Evolutionary conservation across 208 protist genomes (phyloP).

Genomic region (Crithidia expoeki): DNA sequence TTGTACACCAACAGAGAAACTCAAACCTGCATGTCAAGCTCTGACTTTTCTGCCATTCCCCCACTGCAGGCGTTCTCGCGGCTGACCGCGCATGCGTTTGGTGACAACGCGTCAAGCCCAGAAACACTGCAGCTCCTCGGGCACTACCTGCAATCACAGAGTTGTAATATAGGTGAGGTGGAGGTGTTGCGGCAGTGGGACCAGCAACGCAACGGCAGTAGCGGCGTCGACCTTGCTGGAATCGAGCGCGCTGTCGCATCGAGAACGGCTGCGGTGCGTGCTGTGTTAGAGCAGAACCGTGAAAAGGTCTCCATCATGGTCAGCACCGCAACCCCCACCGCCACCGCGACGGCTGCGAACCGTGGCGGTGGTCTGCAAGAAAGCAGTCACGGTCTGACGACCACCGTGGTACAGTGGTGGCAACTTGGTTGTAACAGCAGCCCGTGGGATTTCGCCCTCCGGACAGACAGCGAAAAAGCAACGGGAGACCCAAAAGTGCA

Average conservation of each 20-base stretch:
- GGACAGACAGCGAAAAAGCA: not conserved
- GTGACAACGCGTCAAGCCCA: not conserved
- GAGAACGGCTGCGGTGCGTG: conserved; percentile 1
- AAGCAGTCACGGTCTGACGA: not conserved
- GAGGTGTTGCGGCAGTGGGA: conserved; percentile 17
- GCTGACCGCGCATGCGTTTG: conserved; percentile 10
- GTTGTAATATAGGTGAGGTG: conserved; percentile 25
- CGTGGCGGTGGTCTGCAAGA: not conserved
- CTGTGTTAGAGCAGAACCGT: conserved; percentile 4
- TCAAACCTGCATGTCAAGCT: conserved; percentile 1
- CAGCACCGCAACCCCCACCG: conserved; percentile 3
- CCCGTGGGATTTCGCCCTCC: conserved; percentile 23
- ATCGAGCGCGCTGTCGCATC: conserved; percentile 8
- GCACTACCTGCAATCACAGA: conserved; percentile 14
- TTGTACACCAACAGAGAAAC: conserved; percentile 11
- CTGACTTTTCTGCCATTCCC: conserved; percentile 2
- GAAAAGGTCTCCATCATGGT: conserved; percentile 6
- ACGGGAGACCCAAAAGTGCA: no score
- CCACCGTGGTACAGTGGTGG: conserved; percentile 33
- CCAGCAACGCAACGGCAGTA: not conserved
- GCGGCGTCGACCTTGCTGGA: conserved; percentile 2
- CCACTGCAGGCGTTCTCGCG: conserved; percentile 21
- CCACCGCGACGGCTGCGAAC: not conserved
- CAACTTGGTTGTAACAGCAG: conserved; percentile 6
- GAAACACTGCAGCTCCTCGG: conserved; percentile 7